Evolutionary conservation across 495 filamentous ascomycete genomes (phyloP).

Genomic region (Penicillium lividum): DNA sequence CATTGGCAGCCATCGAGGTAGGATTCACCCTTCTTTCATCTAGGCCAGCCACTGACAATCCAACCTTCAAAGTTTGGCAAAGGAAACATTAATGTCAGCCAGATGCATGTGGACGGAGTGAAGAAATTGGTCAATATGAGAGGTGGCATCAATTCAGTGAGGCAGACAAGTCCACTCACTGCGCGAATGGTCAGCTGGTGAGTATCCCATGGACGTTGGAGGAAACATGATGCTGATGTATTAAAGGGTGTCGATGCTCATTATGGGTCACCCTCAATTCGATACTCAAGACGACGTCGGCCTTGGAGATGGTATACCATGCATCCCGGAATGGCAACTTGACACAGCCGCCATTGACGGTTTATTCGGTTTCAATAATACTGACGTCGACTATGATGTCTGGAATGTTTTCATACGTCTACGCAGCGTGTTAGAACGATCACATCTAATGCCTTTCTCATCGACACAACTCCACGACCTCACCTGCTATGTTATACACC

Average conservation of each 20-base stretch:
- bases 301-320: constrained; percentile 45
- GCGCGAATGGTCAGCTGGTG: constrained; percentile 55
- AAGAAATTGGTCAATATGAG: constrained; percentile 46
- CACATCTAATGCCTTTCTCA: constrained; percentile 26
- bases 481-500: constrained; percentile 50
- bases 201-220: not conserved
- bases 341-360: constrained; percentile 14
- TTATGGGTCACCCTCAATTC: constrained; percentile 51
- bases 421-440: constrained; percentile 36
- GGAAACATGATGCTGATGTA: constrained; percentile 11
- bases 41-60: not conserved
- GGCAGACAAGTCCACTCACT: constrained; percentile 50
- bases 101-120: constrained; percentile 53
- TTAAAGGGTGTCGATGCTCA: constrained; percentile 52
- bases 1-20: constrained; percentile 53
- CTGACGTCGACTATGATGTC: constrained; percentile 35
- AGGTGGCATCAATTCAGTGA: constrained; percentile 48
- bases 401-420: constrained; percentile 43
- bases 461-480: constrained; percentile 50
- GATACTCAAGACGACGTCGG: constrained; percentile 49
- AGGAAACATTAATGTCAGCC: constrained; percentile 42
- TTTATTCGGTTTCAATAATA: constrained; percentile 14
- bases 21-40: constrained; percentile 7
- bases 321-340: constrained; percentile 46
- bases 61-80: constrained; percentile 43